Conservation (phyloP, 129 eudicot genomes). For the Saussurea involucrata region DNA sequence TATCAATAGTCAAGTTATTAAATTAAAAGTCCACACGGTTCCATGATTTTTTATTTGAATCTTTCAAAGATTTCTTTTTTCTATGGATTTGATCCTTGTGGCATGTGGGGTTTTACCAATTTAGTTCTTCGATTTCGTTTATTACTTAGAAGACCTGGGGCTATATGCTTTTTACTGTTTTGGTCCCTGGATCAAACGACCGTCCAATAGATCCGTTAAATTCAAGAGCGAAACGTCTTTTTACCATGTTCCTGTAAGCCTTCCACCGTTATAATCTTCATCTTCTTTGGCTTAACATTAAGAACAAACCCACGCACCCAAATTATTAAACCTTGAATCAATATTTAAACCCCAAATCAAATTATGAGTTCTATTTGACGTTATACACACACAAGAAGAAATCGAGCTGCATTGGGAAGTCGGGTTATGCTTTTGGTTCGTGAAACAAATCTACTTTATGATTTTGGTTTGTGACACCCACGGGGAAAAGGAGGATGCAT, state of each 20-base stretch:
- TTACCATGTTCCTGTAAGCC: background rate
- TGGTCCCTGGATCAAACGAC: background rate
- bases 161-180: background rate
- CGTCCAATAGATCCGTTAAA: background rate
- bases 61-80: background rate
- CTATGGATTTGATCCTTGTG: background rate
- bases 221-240: background rate
- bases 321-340: background rate
- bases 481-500: background rate
- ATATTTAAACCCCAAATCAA: background rate
- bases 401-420: background rate
- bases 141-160: background rate
- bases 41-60: background rate
- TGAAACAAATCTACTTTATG: background rate
- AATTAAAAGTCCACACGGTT: background rate
- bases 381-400: background rate
- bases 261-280: background rate
- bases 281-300: background rate
- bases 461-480: background rate
- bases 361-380: background rate
- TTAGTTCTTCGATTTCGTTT: too few species aligned
- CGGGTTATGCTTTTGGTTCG: background rate
- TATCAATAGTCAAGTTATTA: background rate
- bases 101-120: background rate
- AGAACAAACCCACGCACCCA: background rate